Evolutionary conservation across 1,284 basidiomycete species (phyloP), one percentile per base, ranked within the genome.

Genomic region (Volvariella volvacea): DNA sequence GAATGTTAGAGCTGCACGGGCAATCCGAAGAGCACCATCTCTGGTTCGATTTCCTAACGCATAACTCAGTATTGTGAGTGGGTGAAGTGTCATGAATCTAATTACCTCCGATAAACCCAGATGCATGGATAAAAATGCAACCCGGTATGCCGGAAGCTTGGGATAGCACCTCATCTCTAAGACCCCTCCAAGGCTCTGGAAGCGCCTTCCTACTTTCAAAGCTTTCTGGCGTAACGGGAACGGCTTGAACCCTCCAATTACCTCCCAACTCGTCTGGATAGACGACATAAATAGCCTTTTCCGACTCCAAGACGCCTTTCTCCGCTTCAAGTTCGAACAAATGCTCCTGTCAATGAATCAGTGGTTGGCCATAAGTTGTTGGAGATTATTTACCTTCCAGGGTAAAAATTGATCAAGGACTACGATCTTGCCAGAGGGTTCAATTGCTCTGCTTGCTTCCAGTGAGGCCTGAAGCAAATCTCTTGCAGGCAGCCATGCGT

Each of bases 231-330:
- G 81, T 74, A 42, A 85, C 69, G 12, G 95, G 88, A 12, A 99
- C 90, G 12, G 93, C 93, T 62, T 98, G 95, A 39, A 99, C 71
- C 39, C 96, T 83, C 95, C 95, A 99, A 59, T 84, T 91, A 20
- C 71, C 75, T 15, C 65, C 71, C 1, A 68, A 71, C 57, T 88
- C 85, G 58, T 99, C 95, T 2, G 92, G 90, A 62, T 98, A 99
- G 45, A 99, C 70, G 45, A 95, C 76, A 61, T 98, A 99, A 40
- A 90, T 71, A 0, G 86, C 78, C 56, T 82, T 70, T 31, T 79
- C 64, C 3, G 56, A 51, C 14, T 70, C 62, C 50, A 81, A 79
- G 3, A 60, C 58, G 6, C 15, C 6, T 6, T n/a, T 15, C n/a
- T 36, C 34, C 19, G n/a, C 34, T 63, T 98, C 95, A 34, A 96